phyloP scores from a whole-genome alignment of 2,329 filamentous ascomycete genomes.

The Aureobasidium sp. region DNA sequence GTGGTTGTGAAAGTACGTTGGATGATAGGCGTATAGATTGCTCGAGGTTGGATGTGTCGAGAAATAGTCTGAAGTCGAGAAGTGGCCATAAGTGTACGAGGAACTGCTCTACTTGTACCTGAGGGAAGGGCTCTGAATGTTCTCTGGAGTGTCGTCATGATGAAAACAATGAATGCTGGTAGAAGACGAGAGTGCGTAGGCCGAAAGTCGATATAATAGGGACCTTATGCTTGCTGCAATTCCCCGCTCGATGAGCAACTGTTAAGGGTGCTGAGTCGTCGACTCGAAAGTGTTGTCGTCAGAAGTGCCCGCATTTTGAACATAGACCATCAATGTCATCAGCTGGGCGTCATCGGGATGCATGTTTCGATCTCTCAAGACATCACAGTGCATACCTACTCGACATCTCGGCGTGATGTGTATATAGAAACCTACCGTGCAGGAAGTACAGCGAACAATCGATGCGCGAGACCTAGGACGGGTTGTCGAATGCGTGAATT shows the following conservation, averaged over 20 bases:
- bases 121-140: background rate
- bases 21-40: background rate
- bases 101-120: background rate
- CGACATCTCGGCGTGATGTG: background rate
- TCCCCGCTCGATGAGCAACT: background rate
- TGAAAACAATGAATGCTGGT: background rate
- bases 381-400: background rate
- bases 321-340: slow-evolving; percentile 3
- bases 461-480: background rate
- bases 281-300: slow-evolving; percentile 3
- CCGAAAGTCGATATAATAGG: background rate
- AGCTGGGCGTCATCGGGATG: background rate
- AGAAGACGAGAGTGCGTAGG: background rate
- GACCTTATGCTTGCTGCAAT: background rate
- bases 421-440: too few relatives aligned
- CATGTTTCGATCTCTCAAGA: background rate
- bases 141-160: background rate
- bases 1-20: slow-evolving; percentile 2
- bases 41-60: slow-evolving; percentile 1
- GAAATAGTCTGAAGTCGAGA: background rate
- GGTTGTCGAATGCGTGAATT: background rate
- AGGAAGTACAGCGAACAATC: too few relatives aligned
- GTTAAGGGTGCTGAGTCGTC: background rate
- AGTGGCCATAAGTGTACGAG: background rate
- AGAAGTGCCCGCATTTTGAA: background rate